These are phyloP conservation scores for Colletotrichum eleusines DNA, from an alignment of 2,329 filamentous ascomycete species.

Conservation along the genomic window DNA sequence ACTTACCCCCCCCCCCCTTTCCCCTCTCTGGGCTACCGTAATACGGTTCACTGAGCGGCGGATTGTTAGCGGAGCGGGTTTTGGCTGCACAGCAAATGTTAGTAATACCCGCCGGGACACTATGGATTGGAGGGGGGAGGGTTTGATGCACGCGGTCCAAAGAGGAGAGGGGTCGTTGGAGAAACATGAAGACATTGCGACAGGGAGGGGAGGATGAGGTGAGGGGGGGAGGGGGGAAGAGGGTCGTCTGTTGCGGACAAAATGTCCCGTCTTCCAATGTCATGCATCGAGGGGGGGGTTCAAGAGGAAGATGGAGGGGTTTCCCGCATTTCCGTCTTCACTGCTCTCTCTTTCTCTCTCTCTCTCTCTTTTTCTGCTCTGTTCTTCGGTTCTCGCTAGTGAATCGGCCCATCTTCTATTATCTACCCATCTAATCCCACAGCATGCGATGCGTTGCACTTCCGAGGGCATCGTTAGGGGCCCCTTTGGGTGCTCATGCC, in stretches of 20 bases:
- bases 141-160: constrained; percentile 9
- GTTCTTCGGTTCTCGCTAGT: background rate
- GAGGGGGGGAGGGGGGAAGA: constrained; percentile 12
- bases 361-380: background rate
- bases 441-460: background rate
- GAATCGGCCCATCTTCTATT: background rate
- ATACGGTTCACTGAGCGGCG: background rate
- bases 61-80: background rate
- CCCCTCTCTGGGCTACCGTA: no score
- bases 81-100: constrained; percentile 1
- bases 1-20: constrained; percentile 3
- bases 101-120: constrained; percentile 4
- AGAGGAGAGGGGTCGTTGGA: constrained; percentile 12
- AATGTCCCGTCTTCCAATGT: background rate
- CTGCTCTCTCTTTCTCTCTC: background rate
- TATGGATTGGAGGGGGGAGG: background rate
- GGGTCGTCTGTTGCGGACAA: constrained; percentile 9
- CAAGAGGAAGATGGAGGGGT: background rate
- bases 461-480: background rate
- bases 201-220: constrained; percentile 13
- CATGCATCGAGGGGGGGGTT: background rate
- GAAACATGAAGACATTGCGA: background rate
- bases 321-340: constrained; percentile 7
- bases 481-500: background rate
- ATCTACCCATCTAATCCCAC: no score